Evolutionary conservation across 176 grass and related monocot species (phyloP), one percentile per base, ranked within the genome.

Genomic region (Oryza punctata): DNA sequence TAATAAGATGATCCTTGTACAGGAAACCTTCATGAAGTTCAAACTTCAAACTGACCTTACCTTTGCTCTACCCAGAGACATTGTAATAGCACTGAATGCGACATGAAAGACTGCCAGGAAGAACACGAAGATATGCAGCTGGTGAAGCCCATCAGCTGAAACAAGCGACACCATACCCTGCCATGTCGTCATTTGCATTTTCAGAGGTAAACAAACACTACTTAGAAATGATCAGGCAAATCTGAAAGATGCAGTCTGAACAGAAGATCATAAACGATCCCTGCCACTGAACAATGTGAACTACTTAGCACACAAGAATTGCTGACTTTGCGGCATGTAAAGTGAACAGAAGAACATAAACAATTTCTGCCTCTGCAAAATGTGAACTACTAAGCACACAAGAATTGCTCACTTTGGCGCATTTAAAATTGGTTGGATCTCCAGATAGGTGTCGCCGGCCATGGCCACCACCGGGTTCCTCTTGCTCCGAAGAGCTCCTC

Each of bases 81-180:
- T 98, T 40, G 83, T 90, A 63, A 93, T 37, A 67, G 81, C 91
- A 80, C 89, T 98, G 73, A 88, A 95, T 5, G 68, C 63, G 7
- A 98, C 91, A 78, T 98, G 96, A 85, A 92, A 76, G 81, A 95
- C 82, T 5, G 96, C 96, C 87, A 98, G 73, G 87, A 98, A 95
- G 69, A 98, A 98, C 30, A 98, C 81, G 72, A 98, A 92, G 70
- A 98, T 85, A 35, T 98, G 96, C 74, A 98, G 74, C 77, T 95
- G 89, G 64, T 98, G 93, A 60, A 98, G 49, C 73, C 85, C 89
- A 21, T 87, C 81, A 4, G 70, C 2, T 63, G 96, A 95, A 80
- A 98, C 87, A 69, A 98, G 87, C 33, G 91, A 87, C 47, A 90
- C 96, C 82, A 85, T 92, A 40, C 91, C 91, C 96, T 98, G 82